Base-by-base conservation (phyloP, 148 eudicot genomes). In the Rhododendron mucronatum region DNA sequence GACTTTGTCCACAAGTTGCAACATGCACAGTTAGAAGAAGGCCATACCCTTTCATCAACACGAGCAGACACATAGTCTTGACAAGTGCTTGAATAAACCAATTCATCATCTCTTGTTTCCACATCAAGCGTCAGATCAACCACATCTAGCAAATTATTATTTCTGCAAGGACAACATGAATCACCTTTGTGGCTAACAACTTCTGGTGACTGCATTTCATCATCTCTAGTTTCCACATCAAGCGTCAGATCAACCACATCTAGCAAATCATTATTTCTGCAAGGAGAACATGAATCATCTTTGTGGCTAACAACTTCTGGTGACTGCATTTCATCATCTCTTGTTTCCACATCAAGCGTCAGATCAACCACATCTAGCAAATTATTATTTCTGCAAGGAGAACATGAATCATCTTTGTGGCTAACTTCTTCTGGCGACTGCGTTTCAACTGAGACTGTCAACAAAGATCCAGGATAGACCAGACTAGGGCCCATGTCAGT, bases 41-140 rank as follows among this genome's bases (percentile, higher is more conserved):
- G 82, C 57, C 82, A 45, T 91, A 88, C 91, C 89, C 80, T 57
- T 88, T 86, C 65, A 69, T 80, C 91, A 82, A 86, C 83, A 84
- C 50, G 71, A 51, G 59, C 71, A 80, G 87, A 83, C 76, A 47
- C 47, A 53, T 81, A 33, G 73, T 84, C 83, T 51, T 75, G 65
- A 85, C 74, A 79, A 69, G 86, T 86, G 51, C 75, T 88, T 55
- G 89, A 76, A 84, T 81, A 16, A 86, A 84, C 80, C 23, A 82
- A 76, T 77, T 77, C 79, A 73, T 53, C 73, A 47, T 78, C 81
- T 47, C 63, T 71, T 48, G 47, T 41, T 71, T 79, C 89, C 75
- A 83, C 20, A 65, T 88, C 84, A 47, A 86, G 78, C 63, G 30
- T 80, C 20, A 87, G 85, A 86, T 83, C 88, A 89, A 81, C 84